These are phyloP conservation scores for Chloranthus sessilifolius DNA, from an alignment of 164 flowering plant species.

Conservation along the genomic window DNA sequence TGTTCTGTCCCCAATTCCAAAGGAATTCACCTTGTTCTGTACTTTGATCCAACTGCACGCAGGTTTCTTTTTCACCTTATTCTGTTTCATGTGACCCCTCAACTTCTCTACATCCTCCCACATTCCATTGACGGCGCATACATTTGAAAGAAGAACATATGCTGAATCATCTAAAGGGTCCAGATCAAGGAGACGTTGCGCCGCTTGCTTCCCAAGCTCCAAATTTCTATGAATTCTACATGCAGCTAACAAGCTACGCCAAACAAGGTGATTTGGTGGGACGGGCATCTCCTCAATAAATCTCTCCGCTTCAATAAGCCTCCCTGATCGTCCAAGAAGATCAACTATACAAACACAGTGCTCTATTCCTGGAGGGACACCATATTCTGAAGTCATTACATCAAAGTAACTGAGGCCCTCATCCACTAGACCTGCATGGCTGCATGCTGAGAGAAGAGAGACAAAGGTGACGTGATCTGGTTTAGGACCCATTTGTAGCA, in stretches of 20 bases:
- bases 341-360: slow-evolving; percentile 80
- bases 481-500: slow-evolving; percentile 42
- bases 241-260: slow-evolving; percentile 79
- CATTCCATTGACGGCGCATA: slow-evolving; percentile 58
- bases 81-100: slow-evolving; percentile 48
- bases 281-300: slow-evolving; percentile 61
- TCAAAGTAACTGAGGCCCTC: slow-evolving; percentile 61
- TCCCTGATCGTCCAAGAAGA: slow-evolving; percentile 84
- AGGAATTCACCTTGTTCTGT: slow-evolving; percentile 44
- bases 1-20: slow-evolving; percentile 65
- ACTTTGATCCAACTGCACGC: slow-evolving; percentile 86
- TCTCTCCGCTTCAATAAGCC: slow-evolving; percentile 61
- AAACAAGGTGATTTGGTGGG: slow-evolving; percentile 54
- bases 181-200: slow-evolving; percentile 42
- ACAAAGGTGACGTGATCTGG: slow-evolving; percentile 81
- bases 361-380: slow-evolving; percentile 50
- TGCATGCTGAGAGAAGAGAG: slow-evolving; percentile 79
- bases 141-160: slow-evolving; percentile 70
- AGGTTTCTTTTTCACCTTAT: slow-evolving; percentile 55
- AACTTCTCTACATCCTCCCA: slow-evolving; percentile 68
- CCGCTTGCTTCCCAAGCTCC: slow-evolving; percentile 62
- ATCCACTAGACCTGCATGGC: slow-evolving; percentile 76
- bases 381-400: slow-evolving; percentile 50
- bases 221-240: slow-evolving; percentile 63
- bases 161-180: slow-evolving; percentile 81